These are phyloP conservation scores for Neurospora sp. DNA, from an alignment of 495 filamentous ascomycete species.

Conservation along the genomic window DNA sequence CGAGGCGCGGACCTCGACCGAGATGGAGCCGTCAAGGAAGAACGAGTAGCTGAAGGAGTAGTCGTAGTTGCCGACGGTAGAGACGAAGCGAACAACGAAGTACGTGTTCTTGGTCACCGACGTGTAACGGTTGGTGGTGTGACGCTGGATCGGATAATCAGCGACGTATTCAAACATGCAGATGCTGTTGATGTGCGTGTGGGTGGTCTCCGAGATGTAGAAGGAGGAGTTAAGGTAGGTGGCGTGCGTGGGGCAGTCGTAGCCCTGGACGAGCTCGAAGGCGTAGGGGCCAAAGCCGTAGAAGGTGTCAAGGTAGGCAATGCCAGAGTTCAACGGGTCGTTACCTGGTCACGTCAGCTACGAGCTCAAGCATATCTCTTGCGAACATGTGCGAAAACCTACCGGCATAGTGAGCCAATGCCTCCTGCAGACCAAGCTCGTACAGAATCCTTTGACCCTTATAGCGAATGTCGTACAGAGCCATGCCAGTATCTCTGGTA, in stretches of 20 bases:
- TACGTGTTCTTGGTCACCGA: constrained; percentile 36
- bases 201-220: constrained; percentile 28
- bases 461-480: constrained; percentile 40
- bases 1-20: constrained; percentile 43
- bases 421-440: constrained; percentile 46
- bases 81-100: constrained; percentile 33
- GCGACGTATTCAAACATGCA: constrained; percentile 41
- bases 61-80: constrained; percentile 43
- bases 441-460: constrained; percentile 45
- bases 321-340: constrained; percentile 35
- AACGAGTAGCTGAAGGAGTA: constrained; percentile 30
- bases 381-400: too few species aligned
- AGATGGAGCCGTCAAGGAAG: constrained; percentile 42
- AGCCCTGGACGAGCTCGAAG: constrained; percentile 39
- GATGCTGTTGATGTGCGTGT: constrained; percentile 33
- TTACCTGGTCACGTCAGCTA: constrained; percentile 3
- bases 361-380: too few species aligned
- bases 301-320: constrained; percentile 34
- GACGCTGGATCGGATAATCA: constrained; percentile 36
- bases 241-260: constrained; percentile 42
- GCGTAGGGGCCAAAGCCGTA: constrained; percentile 38
- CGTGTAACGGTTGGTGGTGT: constrained; percentile 24
- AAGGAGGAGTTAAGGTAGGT: constrained; percentile 34
- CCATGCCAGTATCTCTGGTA: constrained; percentile 32
- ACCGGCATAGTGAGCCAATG: constrained; percentile 43